These are phyloP conservation scores for Litchi chinensis DNA, from an alignment of 345 rosid genomes.

Conservation along the genomic window DNA sequence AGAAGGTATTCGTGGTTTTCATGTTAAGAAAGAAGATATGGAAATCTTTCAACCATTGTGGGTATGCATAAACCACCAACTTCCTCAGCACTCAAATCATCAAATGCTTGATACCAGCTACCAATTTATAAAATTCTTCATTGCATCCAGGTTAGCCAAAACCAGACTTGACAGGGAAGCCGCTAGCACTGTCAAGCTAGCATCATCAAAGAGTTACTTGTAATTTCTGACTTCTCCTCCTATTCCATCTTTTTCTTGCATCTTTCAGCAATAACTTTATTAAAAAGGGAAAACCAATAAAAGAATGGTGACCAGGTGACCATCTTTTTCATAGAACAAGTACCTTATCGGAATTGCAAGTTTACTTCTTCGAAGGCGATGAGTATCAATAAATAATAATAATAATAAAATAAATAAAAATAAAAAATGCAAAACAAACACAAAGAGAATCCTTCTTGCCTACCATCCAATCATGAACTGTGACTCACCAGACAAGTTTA, in stretches of 20 bases:
- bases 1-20: neutral
- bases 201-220: neutral
- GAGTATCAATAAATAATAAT: too few species aligned
- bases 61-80: neutral
- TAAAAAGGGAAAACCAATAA: neutral
- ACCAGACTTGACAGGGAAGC: neutral
- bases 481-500: neutral
- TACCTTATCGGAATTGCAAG: constrained; percentile 9
- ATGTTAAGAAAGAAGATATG: neutral
- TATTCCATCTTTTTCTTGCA: neutral
- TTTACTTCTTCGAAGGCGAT: neutral
- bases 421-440: neutral
- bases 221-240: neutral
- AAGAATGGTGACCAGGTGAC: neutral
- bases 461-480: neutral
- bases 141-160: neutral
- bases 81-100: neutral
- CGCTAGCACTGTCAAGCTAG: neutral
- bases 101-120: neutral
- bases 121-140: neutral
- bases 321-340: neutral
- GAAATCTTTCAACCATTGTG: neutral
- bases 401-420: too few species aligned
- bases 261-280: neutral
- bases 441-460: neutral